Evolutionary conservation across 441 rosid genomes (phyloP).

Genomic region (Adansonia gregorii): DNA sequence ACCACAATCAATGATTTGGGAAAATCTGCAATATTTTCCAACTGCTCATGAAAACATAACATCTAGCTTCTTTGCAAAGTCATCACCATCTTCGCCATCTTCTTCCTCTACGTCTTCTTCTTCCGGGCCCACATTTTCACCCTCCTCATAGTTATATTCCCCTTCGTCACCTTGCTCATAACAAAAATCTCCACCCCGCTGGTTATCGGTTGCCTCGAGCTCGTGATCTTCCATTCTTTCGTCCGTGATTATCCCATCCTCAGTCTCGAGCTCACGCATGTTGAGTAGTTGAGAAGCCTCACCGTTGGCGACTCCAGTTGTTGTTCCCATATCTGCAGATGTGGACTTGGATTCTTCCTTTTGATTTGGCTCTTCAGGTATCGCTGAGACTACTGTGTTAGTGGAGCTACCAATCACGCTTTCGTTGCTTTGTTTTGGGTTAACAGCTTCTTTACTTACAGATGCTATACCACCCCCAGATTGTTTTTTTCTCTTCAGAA

Average conservation of each 20-base stretch:
- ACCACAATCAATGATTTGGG: background rate
- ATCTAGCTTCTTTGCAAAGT: constrained; percentile 55
- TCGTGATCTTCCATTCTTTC: constrained; percentile 60
- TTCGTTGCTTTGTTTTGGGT: constrained; percentile 32
- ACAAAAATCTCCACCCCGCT: constrained; percentile 52
- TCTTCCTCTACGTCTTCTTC: constrained; percentile 60
- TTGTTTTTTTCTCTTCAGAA: constrained; percentile 77
- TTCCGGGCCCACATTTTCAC: constrained; percentile 54
- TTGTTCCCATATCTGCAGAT: constrained; percentile 21
- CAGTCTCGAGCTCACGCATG: constrained; percentile 41
- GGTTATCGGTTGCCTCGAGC: constrained; percentile 50
- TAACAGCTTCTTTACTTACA: constrained; percentile 24
- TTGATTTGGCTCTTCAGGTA: constrained; percentile 30
- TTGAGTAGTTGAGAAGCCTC: constrained; percentile 42
- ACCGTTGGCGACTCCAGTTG: constrained; percentile 32
- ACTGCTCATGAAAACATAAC: constrained; percentile 47
- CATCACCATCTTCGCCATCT: constrained; percentile 43
- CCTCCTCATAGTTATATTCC: constrained; percentile 65
- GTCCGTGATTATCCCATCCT: constrained; percentile 44
- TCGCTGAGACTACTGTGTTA: constrained; percentile 4
- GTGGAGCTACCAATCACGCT: constrained; percentile 23
- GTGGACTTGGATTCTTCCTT: constrained; percentile 43
- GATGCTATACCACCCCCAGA: constrained; percentile 40
- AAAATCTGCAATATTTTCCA: background rate
- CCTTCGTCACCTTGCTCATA: constrained; percentile 70